Conservation (phyloP, 768 basidiomycete genomes). For the Clathrus columnatus region DNA sequence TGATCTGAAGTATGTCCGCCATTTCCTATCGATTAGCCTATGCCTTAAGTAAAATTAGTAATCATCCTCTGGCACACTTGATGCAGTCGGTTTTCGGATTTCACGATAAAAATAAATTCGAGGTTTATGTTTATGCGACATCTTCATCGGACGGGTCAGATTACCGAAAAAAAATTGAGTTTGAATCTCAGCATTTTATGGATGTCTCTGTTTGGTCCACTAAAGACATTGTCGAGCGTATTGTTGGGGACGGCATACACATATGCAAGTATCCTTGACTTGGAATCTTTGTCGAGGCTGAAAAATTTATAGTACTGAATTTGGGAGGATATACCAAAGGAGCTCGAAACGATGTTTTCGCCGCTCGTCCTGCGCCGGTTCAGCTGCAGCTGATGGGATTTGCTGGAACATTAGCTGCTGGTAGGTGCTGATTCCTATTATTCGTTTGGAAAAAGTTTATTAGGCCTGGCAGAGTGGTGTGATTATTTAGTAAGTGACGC, state of each 20-base stretch:
- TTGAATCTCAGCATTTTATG: constrained; percentile 29
- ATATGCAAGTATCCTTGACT: constrained; percentile 27
- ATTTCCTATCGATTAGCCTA: not conserved
- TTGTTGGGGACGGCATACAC: constrained; percentile 36
- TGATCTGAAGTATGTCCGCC: constrained; percentile 33
- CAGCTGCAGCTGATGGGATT: constrained; percentile 45
- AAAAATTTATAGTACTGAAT: constrained; percentile 29
- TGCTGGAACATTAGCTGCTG: constrained; percentile 37
- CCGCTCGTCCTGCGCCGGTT: constrained; percentile 38
- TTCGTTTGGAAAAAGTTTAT: not conserved
- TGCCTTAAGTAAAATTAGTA: constrained; percentile 21
- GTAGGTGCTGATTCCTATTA: constrained; percentile 15
- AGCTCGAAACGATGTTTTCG: constrained; percentile 43
- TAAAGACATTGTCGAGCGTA: constrained; percentile 29
- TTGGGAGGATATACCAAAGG: constrained; percentile 45
- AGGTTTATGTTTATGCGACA: constrained; percentile 40
- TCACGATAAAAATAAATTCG: constrained; percentile 33
- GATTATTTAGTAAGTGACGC: constrained; percentile 39
- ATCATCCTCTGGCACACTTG: constrained; percentile 44
- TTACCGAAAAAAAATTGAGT: constrained; percentile 36
- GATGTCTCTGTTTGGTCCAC: constrained; percentile 35
- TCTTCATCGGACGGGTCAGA: constrained; percentile 37
- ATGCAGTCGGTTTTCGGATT: constrained; percentile 43
- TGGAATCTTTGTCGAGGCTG: not conserved
- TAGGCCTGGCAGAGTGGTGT: constrained; percentile 31